Percentiles rank a stretch among this genome's conserved stretches.
Conservation (phyloP, 2,329 filamentous ascomycete genomes). For the Macrophomina pseudophaseolina region DNA sequence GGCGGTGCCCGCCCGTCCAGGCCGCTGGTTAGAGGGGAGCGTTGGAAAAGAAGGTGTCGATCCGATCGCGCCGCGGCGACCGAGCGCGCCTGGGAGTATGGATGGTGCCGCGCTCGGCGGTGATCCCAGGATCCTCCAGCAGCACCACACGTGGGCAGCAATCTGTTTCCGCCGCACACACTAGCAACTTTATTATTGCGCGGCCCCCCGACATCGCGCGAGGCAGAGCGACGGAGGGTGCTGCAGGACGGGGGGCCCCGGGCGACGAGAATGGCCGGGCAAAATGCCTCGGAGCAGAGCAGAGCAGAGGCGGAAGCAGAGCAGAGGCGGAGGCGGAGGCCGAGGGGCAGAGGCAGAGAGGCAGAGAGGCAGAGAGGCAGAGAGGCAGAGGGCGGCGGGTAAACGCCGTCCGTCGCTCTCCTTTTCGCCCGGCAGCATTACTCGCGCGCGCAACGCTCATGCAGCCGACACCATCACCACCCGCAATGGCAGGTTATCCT, state of each 20-base stretch:
- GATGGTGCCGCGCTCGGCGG: constrained; percentile 6
- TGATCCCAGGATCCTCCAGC: constrained; percentile 16
- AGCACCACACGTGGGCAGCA: constrained; percentile 14
- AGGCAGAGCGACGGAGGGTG: not conserved
- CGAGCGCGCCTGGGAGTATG: constrained; percentile 1
- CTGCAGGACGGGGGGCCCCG: not conserved
- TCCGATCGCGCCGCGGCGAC: constrained; percentile 21
- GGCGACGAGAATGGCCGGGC: not conserved
- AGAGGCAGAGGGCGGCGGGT: not conserved
- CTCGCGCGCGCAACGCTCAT: constrained; percentile 23
- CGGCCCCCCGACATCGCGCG: not conserved
- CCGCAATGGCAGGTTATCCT: constrained; percentile 7
- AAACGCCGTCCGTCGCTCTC: not conserved
- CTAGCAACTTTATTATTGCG: not conserved
- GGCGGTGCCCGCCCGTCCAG: not conserved
- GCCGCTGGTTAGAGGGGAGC: not conserved
- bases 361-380: not conserved
- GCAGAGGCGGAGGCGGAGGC: not conserved
- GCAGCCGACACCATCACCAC: constrained; percentile 16
- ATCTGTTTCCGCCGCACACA: constrained; percentile 21
- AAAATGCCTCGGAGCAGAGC: too few species aligned
- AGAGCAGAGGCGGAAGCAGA: not conserved
- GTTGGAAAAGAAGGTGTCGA: constrained; percentile 15
- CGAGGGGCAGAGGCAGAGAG: not conserved
- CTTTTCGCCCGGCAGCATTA: constrained; percentile 15